Evolutionary conservation across 345 rosid species (phyloP).

Genomic region (Erucastrum elatum): DNA sequence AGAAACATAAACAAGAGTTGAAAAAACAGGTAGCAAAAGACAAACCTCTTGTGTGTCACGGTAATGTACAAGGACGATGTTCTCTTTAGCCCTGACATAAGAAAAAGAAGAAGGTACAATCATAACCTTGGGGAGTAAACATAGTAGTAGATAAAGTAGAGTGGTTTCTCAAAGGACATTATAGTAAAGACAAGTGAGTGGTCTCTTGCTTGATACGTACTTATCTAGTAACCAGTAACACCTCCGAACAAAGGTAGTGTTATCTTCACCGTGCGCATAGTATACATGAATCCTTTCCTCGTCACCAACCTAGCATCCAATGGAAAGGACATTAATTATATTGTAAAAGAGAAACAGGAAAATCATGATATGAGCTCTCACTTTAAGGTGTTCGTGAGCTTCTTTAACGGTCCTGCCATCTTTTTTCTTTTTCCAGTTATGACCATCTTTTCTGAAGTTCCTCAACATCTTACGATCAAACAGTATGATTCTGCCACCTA

Average conservation of each 20-base stretch:
- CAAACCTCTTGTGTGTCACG: conserved; percentile 97
- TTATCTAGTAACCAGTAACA: conserved; percentile 99
- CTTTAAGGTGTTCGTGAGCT: conserved; percentile 99
- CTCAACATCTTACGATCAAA: conserved; percentile 97
- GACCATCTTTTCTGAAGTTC: conserved; percentile 97
- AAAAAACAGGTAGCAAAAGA: not conserved
- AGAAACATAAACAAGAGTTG: conserved; percentile 3
- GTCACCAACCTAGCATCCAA: conserved; percentile 95
- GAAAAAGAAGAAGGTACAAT: conserved; percentile 2
- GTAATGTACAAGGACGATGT: conserved; percentile 96
- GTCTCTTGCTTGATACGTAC: conserved; percentile 52
- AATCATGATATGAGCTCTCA: conserved; percentile 25
- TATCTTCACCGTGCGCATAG: conserved; percentile 95
- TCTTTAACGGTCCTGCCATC: conserved; percentile 98
- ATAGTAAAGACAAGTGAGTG: conserved; percentile 6
- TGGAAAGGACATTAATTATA: not conserved
- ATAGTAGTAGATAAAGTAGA: no score
- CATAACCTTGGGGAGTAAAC: conserved; percentile 2
- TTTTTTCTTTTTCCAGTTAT: conserved; percentile 98
- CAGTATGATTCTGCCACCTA: conserved; percentile 80
- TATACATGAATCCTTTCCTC: conserved; percentile 99
- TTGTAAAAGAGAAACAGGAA: not conserved
- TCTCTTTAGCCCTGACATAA: conserved; percentile 63
- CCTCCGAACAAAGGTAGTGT: conserved; percentile 90
- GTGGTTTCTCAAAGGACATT: not conserved